Base-by-base conservation (phyloP, 257 asterid genomes). In the Asclepias syriaca region DNA sequence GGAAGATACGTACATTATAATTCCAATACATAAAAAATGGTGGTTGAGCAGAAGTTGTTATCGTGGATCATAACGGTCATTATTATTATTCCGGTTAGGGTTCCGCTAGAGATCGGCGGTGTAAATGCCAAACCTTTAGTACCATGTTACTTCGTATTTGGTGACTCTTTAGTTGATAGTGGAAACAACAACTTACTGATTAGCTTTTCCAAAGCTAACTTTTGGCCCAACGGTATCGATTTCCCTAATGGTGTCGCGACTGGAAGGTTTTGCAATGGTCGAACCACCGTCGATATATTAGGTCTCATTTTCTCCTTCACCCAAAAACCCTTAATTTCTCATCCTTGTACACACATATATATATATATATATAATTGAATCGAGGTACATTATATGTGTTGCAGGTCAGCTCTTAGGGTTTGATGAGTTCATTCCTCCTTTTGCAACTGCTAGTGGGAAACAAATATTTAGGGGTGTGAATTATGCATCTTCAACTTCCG, bases 401-500 rank as follows among this genome's bases (percentile, higher is more conserved):
- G 6, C 86, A 91, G 97, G 92, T 50, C 90, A 89, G 82, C 84
- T 84, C 60, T 72, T 91, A 68, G 97, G 96, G 0, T 88, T 91
- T 67, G 84, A 86, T 9, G 79, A 79, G 61, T 82, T 82, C 39
- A 89, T 87, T 60, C 90, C 89, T 0, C 84, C 97, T 0, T 89
- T 85, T 55, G 75, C 95, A 1, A 70, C 8, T 16, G 95, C 93
- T 16, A 83, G 87, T 0, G 95, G 93, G 27, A 81, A 75, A 48
- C 81, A 84, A 45, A 84, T 91, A 65, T 80, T 87, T 19, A 69
- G 80, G 69, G 97, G 97, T 66, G 92, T 89, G 14, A 91, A 91
- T 75, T 91, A 85, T 49, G 97, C 97, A 2, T 91, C 97, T 4
- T 94, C 97, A 5, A 96, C 97, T 2, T 94, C 97, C 3, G 97